A percentile compares a stretch with the other conserved stretches of the same genome.
These are phyloP conservation scores for Penicillium sp. DNA, from an alignment of 2,329 filamentous ascomycete genomes.

Conservation along the genomic window DNA sequence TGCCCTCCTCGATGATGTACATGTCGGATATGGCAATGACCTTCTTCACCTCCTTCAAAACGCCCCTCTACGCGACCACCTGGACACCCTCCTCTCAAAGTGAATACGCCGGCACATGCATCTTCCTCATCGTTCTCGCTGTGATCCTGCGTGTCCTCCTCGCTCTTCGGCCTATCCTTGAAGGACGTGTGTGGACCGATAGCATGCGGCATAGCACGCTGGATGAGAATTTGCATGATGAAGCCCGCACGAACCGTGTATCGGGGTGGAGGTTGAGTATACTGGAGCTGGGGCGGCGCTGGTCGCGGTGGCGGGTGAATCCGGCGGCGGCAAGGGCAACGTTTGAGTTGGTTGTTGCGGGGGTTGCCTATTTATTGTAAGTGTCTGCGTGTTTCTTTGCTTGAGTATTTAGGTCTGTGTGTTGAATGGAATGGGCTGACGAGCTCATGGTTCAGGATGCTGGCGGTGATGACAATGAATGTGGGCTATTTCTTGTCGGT, in stretches of 20 bases:
- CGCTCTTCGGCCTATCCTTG: conserved; percentile 61
- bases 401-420: neutral
- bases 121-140: conserved; percentile 79
- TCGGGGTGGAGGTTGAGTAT: conserved; percentile 13
- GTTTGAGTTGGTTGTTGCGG: conserved; percentile 69
- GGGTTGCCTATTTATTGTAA: conserved; percentile 79
- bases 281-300: conserved; percentile 20
- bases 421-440: neutral
- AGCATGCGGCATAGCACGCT: conserved; percentile 9
- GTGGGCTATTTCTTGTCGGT: conserved; percentile 78
- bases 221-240: conserved; percentile 1
- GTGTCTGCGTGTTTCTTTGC: conserved; percentile 38
- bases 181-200: conserved; percentile 36
- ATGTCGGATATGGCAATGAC: conserved; percentile 29
- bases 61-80: conserved; percentile 62
- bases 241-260: neutral
- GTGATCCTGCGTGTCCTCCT: conserved; percentile 68
- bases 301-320: conserved; percentile 66
- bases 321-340: conserved; percentile 73
- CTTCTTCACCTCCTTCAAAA: conserved; percentile 58
- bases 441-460: conserved; percentile 48
- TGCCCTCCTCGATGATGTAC: conserved; percentile 15
- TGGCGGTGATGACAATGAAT: conserved; percentile 86
- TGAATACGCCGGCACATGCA: conserved; percentile 81
- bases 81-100: conserved; percentile 73